Evolutionary conservation across 306 rosid genomes (phyloP), one percentile per base, ranked within the genome.

Genomic region (Purshia tridentata): DNA sequence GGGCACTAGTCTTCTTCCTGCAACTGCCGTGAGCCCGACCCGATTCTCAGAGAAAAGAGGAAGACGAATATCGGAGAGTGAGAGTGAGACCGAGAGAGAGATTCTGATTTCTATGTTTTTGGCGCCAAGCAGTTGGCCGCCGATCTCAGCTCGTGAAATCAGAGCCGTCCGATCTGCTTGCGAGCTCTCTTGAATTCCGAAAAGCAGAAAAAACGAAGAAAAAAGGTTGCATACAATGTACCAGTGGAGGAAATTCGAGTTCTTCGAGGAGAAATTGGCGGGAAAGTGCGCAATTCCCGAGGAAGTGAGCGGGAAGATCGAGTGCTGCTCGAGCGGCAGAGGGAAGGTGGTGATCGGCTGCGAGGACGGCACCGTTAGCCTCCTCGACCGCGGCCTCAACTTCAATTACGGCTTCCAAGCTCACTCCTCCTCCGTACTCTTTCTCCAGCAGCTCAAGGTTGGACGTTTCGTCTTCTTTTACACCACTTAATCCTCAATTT

Each of bases 221-320:
- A 61, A 16, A 16, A 14, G 39, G 66, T 42, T 44, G 8, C 9
- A 11, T 37, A 46, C 62, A 66, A 87, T 94, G 99, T 94, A 94
- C 78, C 99, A 94, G 84, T 91, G 96, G 99, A 74, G 99, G 80
- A 94, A 94, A 86, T 94, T 94, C 86, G 97, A 91, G 76, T 94
- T 94, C 76, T 94, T 94, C 59, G 99, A 94, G 81, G 96, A 91
- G 75, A 94, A 94, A 77, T 83, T 83, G 77, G 83, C 83, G 16
- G 89, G 96, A 15, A 89, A 86, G 66, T 84, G 90, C 84, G 23
- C 84, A 44, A 78, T 89, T 72, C 97, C 98, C 1, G 92, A 88
- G 11, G 96, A 86, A n/a, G 61, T 82, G 4, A 74, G 69, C 14
- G 94, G 81, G 57, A 85, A 65, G 79, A 91, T 94, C 79, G 75